phyloP scores from a whole-genome alignment of 768 basidiomycete genomes.

The Arthromyces matolae region DNA sequence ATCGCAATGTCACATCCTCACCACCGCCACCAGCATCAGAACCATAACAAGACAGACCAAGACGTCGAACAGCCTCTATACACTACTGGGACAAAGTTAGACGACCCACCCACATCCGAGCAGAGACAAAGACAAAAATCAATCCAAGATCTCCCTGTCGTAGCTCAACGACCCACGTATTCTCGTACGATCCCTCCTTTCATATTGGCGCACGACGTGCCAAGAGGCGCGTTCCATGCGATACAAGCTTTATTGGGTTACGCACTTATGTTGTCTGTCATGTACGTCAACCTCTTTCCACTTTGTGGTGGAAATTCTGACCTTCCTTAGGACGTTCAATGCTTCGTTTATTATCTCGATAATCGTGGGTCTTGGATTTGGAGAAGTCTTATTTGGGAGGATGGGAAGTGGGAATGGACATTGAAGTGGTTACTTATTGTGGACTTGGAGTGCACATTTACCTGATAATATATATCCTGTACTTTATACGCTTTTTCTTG shows the following conservation, averaged over 20 bases:
- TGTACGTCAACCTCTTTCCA: conserved; percentile 45
- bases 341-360: conserved; percentile 73
- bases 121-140: too few relatives aligned
- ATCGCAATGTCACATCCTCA: conserved; percentile 9
- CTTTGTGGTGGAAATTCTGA: conserved; percentile 5
- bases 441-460: not conserved
- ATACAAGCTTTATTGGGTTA: conserved; percentile 64
- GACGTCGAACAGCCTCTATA: conserved; percentile 9
- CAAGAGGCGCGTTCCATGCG: conserved; percentile 63
- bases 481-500: too few relatives aligned
- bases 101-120: too few relatives aligned
- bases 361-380: conserved; percentile 65
- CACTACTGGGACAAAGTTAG: conserved; percentile 1
- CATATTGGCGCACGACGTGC: conserved; percentile 59
- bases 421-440: conserved; percentile 2
- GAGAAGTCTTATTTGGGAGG: conserved; percentile 71
- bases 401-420: conserved; percentile 28
- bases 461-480: not conserved
- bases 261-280: conserved; percentile 75
- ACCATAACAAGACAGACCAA: too few relatives aligned
- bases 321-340: conserved; percentile 71
- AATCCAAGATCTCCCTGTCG: not conserved
- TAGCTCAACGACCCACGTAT: not conserved
- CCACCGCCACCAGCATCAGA: too few relatives aligned
- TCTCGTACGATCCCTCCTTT: conserved; percentile 58